phyloP scores from a whole-genome alignment of 805 yeast species.

The Zygosaccharomyces kombuchaensis region DNA sequence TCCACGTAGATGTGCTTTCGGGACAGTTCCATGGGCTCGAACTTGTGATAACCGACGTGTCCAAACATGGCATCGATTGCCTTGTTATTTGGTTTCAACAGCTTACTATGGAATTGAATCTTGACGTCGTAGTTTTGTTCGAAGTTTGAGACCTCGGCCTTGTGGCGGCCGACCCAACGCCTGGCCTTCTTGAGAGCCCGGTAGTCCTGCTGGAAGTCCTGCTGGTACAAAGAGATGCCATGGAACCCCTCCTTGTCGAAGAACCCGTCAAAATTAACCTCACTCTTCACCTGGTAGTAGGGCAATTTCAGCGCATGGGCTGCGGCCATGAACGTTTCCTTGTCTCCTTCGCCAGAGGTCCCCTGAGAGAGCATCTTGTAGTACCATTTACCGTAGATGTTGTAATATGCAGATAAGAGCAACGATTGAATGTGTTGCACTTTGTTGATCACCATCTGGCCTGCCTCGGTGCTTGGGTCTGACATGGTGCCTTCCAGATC shows the following conservation, averaged over 20 bases:
- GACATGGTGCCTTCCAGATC: constrained; percentile 62
- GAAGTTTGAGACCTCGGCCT: constrained; percentile 9
- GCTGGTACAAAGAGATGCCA: constrained; percentile 44
- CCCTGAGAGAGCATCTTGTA: constrained; percentile 70
- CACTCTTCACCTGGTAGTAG: constrained; percentile 48
- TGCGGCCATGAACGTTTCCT: constrained; percentile 70
- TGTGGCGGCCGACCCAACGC: constrained; percentile 10
- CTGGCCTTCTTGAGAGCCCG: constrained; percentile 17
- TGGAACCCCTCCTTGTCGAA: constrained; percentile 29
- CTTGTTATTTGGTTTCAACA: constrained; percentile 15
- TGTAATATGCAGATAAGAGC: constrained; percentile 58
- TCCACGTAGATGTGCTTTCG: constrained; percentile 15
- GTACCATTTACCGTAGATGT: constrained; percentile 56
- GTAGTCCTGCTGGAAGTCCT: constrained; percentile 48
- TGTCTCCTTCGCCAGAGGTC: constrained; percentile 75
- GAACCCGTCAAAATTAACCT: constrained; percentile 38
- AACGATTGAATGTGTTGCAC: constrained; percentile 54
- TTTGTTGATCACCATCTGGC: constrained; percentile 62
- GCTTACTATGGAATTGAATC: constrained; percentile 11
- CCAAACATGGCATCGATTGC: constrained; percentile 32
- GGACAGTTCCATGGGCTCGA: constrained; percentile 33
- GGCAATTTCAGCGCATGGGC: constrained; percentile 48
- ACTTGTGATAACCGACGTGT: constrained; percentile 38
- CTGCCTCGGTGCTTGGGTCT: constrained; percentile 66
- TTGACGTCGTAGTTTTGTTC: constrained; percentile 17